Evolutionary conservation across 2,329 filamentous ascomycete species (phyloP), one percentile per base, ranked within the genome.

Genomic region (Verticillium tricorpus): DNA sequence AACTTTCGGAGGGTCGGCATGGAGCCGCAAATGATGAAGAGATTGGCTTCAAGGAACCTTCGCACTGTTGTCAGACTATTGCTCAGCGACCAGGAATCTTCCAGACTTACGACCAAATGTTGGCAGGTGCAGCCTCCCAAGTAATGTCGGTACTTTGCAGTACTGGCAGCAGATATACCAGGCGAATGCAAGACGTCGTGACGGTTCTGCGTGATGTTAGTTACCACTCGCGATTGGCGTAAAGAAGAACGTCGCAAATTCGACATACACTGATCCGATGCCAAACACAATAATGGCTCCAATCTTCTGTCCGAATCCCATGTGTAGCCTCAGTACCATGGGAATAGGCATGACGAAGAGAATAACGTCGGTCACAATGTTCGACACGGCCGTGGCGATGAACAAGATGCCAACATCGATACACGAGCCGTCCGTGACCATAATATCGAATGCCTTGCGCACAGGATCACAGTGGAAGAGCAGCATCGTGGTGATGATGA

Each of bases 331-430:
- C 34, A 78, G 67, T 0, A 84, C 71, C 57, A 80, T 79, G 0
- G 76, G 77, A 35, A 83, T 74, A 0, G 82, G 82, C 2, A 84
- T 66, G 1, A 75, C 65, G 57, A 81, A 80, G 17, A 82, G 74
- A 6, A 82, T 64, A 7, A 84, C 57, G 65, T 84, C 80, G 11
- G 79, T 81, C n/a, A 77, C 57, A 56, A 83, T 79, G 60, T 82
- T 82, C 14, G 79, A 70, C 2, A 75, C 76, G 0, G 80, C 78
- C 14, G 81, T 82, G 39, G 77, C 73, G 34, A 83, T 77, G 67
- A 82, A 83, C 34, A 83, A 75, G 1, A 75, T 70, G 19, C 78
- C 74, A 22, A 76, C 74, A 56, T 80, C 71, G 45, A 84, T 72
- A 61, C 81, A 84, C 15, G 58, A 68, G 62, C 64, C 79, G 62